Conservation (phyloP, 2,329 filamentous ascomycete species). For the Harringtonia lauricola region DNA sequence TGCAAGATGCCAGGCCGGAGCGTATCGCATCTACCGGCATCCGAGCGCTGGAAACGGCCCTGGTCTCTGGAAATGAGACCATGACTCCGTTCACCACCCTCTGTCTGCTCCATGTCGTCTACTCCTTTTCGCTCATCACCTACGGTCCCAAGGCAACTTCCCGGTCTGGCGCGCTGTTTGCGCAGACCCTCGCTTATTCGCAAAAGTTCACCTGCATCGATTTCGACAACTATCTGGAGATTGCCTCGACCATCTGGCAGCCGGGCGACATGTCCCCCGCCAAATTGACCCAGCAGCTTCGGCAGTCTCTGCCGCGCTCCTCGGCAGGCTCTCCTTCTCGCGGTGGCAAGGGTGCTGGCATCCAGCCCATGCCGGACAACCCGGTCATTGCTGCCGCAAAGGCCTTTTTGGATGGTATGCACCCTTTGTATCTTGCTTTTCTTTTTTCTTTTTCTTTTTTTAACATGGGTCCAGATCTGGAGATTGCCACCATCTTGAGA, state of each 20-base stretch:
- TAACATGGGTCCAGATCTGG: slow-evolving; percentile 28
- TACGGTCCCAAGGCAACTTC: slow-evolving; percentile 24
- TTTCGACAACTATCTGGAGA: slow-evolving; percentile 27
- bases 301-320: slow-evolving; percentile 7
- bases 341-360: slow-evolving; percentile 32
- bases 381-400: slow-evolving; percentile 28
- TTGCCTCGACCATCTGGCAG: slow-evolving; percentile 38
- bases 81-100: slow-evolving; percentile 31
- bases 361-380: slow-evolving; percentile 17
- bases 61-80: slow-evolving; percentile 26
- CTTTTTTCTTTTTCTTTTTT: not conserved
- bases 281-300: slow-evolving; percentile 19
- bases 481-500: slow-evolving; percentile 29
- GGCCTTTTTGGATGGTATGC: slow-evolving; percentile 41
- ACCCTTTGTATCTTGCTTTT: not conserved
- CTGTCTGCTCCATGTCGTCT: slow-evolving; percentile 41
- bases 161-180: slow-evolving; percentile 30
- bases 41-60: slow-evolving; percentile 22
- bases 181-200: slow-evolving; percentile 34
- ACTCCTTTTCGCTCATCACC: slow-evolving; percentile 36
- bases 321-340: slow-evolving; percentile 9
- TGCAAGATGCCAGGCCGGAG: slow-evolving; percentile 26
- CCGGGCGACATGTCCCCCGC: slow-evolving; percentile 22
- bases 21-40: slow-evolving; percentile 31
- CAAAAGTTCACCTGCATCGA: slow-evolving; percentile 26